Base-by-base conservation (phyloP, 768 basidiomycete species). In the Pulveroboletus sp. region DNA sequence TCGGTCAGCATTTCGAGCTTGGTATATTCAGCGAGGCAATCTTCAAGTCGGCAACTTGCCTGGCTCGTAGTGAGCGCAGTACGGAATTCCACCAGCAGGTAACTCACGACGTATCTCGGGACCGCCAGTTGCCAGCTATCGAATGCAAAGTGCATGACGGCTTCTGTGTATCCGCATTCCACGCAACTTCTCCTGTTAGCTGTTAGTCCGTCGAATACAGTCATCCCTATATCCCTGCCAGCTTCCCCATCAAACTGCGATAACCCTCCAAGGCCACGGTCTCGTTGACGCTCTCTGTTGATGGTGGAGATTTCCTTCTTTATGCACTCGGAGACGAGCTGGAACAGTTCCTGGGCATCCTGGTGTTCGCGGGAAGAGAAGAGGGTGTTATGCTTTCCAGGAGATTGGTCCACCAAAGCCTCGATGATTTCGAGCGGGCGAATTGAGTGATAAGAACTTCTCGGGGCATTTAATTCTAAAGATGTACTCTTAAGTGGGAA, bases 331-430 rank as follows among this genome's bases (percentile, higher is more conserved):
- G 93, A 87, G 8, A 97, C 73, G 30, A 97, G 83, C 58, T 95
- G 86, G 71, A 96, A 97, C n/a, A 98, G 78, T 64, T 98, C 95
- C 63, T 98, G 95, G 5, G 95, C 95, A 65, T 98, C 95, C 71
- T 98, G 95, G 65, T 98, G 95, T 64, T 96, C 93, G 11, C 91
- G 84, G 1, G 92, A 92, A 56, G 82, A 81, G 67, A 95, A 85
- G 10, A 93, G 76, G 0, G 85, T 77, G 57, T 78, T 77, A 55
- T 76, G 66, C 61, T 78, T 78, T 43, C 77, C 78, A 31, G 73
- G 67, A 33, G 77, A 71, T 53, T 78, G 75, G 18, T 73, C 65
- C 15, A 82, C 80, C 28, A 94, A 76, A 4, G 83, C 86, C 15
- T 76, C 67, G 40, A 94, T 86, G 50, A 95, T 81, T 33, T 76